A percentile compares a stretch with the other conserved stretches of the same genome.
These are phyloP conservation scores for Astragalus membranaceus DNA, from an alignment of 306 rosid species.

Conservation along the genomic window DNA sequence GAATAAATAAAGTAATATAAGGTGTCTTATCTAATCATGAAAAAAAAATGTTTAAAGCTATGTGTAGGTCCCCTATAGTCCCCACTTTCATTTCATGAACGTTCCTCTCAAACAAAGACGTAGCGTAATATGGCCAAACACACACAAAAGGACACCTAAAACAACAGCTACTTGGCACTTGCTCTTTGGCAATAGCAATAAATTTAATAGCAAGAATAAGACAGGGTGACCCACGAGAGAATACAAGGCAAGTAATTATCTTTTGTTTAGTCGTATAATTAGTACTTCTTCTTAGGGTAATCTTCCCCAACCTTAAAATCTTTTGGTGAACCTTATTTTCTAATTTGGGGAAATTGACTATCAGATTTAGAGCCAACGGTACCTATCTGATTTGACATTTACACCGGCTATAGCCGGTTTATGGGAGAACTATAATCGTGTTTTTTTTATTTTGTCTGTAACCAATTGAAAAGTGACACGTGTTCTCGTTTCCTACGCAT, in stretches of 20 bases:
- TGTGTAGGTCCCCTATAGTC: constrained; percentile 11
- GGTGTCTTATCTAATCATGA: constrained; percentile 9
- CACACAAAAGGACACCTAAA: background rate
- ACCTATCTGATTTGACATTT: constrained; percentile 29
- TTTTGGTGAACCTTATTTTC: constrained; percentile 40
- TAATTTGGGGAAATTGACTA: constrained; percentile 41
- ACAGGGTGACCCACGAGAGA: background rate
- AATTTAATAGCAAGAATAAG: constrained; percentile 1
- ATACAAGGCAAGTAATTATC: background rate
- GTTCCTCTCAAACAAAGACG: background rate
- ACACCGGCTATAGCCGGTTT: constrained; percentile 48
- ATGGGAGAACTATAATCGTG: background rate
- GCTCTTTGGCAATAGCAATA: background rate
- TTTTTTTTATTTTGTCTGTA: background rate
- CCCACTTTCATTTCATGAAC: background rate
- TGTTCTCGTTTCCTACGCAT: background rate
- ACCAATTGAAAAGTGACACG: constrained; percentile 21
- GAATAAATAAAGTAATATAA: background rate
- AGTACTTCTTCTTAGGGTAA: constrained; percentile 46
- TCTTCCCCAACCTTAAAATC: constrained; percentile 41
- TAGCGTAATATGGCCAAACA: constrained; percentile 5
- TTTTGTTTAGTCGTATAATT: constrained; percentile 29
- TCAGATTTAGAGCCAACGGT: constrained; percentile 4
- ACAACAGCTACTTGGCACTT: constrained; percentile 19
- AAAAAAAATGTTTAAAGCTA: constrained; percentile 8